Conservation (phyloP, 2,329 filamentous ascomycete genomes). For the Sclerotinia nivalis region DNA sequence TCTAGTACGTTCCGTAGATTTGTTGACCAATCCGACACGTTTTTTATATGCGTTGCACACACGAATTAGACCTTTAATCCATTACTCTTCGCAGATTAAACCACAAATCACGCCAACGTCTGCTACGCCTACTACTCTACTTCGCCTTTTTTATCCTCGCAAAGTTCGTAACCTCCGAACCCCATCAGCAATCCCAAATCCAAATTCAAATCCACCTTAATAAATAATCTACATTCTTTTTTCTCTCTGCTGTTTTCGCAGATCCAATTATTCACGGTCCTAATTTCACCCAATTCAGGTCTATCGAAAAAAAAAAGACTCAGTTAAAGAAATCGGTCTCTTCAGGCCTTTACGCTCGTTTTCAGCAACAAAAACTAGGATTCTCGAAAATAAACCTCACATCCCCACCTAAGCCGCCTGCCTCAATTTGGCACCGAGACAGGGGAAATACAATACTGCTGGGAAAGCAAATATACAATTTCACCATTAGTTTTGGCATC, state of each 20-base stretch:
- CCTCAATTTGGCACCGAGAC: slow-evolving; percentile 18
- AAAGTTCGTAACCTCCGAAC: slow-evolving; percentile 15
- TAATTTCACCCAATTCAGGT: slow-evolving; percentile 7
- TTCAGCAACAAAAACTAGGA: slow-evolving; percentile 12
- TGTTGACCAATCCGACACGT: slow-evolving; percentile 24
- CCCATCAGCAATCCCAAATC: slow-evolving; percentile 14
- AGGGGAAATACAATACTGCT: slow-evolving; percentile 12
- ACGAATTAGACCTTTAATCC: slow-evolving; percentile 14
- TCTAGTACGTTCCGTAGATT: slow-evolving; percentile 1
- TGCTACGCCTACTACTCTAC: background rate
- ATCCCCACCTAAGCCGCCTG: background rate
- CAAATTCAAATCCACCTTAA: slow-evolving; percentile 1
- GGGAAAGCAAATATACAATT: slow-evolving; percentile 20
- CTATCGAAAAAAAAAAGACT: slow-evolving; percentile 4
- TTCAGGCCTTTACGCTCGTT: slow-evolving; percentile 22
- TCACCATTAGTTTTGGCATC: slow-evolving; percentile 14
- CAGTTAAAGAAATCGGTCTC: background rate
- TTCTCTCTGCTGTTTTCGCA: slow-evolving; percentile 2
- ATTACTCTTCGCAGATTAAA: slow-evolving; percentile 16
- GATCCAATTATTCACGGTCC: background rate
- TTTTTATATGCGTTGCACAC: slow-evolving; percentile 11
- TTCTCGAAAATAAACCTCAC: slow-evolving; percentile 8
- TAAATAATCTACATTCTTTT: slow-evolving; percentile 22
- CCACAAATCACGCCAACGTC: slow-evolving; percentile 16
- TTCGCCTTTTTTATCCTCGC: slow-evolving; percentile 11